Evolutionary conservation across 805 yeast genomes (phyloP), one percentile per base, ranked within the genome.

Genomic region (Yamadazyma akitaensis): DNA sequence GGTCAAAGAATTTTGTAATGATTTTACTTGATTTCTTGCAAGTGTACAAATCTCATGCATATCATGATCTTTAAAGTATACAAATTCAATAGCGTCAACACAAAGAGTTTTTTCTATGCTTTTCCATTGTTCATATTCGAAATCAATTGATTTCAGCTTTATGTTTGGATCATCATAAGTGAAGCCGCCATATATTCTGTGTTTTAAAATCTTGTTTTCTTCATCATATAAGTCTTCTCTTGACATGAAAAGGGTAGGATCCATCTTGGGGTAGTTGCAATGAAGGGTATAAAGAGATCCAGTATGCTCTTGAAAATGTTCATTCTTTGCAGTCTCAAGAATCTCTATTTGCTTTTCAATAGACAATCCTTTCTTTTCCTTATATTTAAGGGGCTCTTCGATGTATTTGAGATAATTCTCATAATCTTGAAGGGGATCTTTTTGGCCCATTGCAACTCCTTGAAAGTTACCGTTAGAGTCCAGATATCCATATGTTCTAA

Each of bases 401-500:
- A 52, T 21, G 17, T 37, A 44, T 14, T 50, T 39, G 21, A 54
- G 44, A 33, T 35, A 62, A 6, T 43, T 13, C 14, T 53, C 51
- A 42, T 51, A 57, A 49, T 64, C 68, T 18, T 12, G 39, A 13
- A 62, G 17, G 1, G 68, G 65, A 47, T 63, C 59, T 36, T 59
- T 62, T 47, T 66, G 71, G 6, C 62, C 67, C 68, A 66, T 64
- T 0, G 69, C 70, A 5, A 66, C 70, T 3, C 73, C 73, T 38
- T 63, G 61, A 49, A 60, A 68, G 7, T 55, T 42, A 6, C 51
- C 55, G 37, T 49, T 43, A n/a, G 55, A 53, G 31, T 58, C 62
- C 24, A 51, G 14, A 44, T 68, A 65, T 1, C 73, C 73, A 36
- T 58, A 48, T 0, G 73, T 66, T 40, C 53, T 51, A 13, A 70